A percentile compares a stretch with the other conserved stretches of the same genome.
Evolutionary conservation across 202 grass and related monocot genomes (phyloP).

Genomic region (Thinopyrum obtusiflorum): DNA sequence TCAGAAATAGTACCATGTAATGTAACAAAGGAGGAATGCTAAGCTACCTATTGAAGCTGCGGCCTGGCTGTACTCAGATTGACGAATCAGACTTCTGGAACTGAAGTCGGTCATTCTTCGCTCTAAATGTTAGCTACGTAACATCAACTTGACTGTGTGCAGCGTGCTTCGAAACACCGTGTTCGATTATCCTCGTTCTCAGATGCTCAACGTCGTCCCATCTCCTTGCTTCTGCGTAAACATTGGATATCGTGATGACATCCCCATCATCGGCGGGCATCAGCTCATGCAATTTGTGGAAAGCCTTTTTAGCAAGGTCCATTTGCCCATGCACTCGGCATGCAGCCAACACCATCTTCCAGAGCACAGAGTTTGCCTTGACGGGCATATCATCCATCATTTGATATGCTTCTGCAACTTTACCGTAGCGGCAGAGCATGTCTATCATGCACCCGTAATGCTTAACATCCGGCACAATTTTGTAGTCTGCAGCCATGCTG

Average conservation of each 20-base stretch:
- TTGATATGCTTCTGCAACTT: conserved; percentile 58
- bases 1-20: not conserved
- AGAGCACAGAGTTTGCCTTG: conserved; percentile 42
- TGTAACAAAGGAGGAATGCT: not conserved
- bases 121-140: not conserved
- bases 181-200: conserved; percentile 37
- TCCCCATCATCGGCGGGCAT: conserved; percentile 37
- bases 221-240: conserved; percentile 57
- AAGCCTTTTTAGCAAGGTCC: conserved; percentile 36
- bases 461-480: conserved; percentile 57
- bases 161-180: conserved; percentile 30
- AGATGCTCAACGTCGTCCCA: conserved; percentile 63
- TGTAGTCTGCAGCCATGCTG: conserved; percentile 54
- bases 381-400: conserved; percentile 54
- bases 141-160: conserved; percentile 48
- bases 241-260: conserved; percentile 48
- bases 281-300: conserved; percentile 21
- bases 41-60: not conserved
- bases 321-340: conserved; percentile 57
- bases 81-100: not conserved
- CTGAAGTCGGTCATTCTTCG: not conserved
- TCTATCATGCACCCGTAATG: conserved; percentile 62
- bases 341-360: conserved; percentile 69
- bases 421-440: conserved; percentile 53
- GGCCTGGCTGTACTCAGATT: not conserved